These are phyloP conservation scores for Mortierella alpina DNA, from an alignment of 192 early-diverging fungal genomes.

Conservation along the genomic window DNA sequence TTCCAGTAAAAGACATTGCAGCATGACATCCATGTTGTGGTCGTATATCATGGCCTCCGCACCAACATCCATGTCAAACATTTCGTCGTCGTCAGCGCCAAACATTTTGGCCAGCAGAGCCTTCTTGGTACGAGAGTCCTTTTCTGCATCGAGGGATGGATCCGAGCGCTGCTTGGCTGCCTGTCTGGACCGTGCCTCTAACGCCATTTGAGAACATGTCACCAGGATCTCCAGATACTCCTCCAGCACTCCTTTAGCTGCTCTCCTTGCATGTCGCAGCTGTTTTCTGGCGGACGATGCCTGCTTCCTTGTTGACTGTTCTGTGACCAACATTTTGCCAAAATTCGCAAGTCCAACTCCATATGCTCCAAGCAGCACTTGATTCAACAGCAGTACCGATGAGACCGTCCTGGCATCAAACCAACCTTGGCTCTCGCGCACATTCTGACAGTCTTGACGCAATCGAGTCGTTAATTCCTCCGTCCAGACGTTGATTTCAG, in stretches of 20 bases:
- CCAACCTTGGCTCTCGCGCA: constrained; percentile 38
- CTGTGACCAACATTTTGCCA: neutral
- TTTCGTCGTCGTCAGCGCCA: constrained; percentile 19
- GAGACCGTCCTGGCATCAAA: constrained; percentile 26
- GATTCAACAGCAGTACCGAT: constrained; percentile 27
- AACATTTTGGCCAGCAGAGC: constrained; percentile 11
- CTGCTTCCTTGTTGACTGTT: neutral
- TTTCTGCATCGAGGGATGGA: neutral
- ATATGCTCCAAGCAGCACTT: constrained; percentile 31
- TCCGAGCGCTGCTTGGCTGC: neutral
- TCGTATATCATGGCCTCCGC: constrained; percentile 24
- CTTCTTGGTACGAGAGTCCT: constrained; percentile 5
- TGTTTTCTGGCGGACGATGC: neutral
- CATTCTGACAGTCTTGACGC: constrained; percentile 20
- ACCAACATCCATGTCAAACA: constrained; percentile 1
- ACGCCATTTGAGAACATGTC: constrained; percentile 26
- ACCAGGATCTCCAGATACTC: constrained; percentile 31
- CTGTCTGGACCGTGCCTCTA: constrained; percentile 10
- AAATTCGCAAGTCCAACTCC: constrained; percentile 16
- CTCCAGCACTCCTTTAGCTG: constrained; percentile 29
- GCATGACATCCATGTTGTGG: constrained; percentile 25
- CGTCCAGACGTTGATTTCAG: constrained; percentile 25
- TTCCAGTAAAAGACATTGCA: constrained; percentile 38
- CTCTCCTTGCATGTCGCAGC: constrained; percentile 22
- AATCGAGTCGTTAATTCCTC: constrained; percentile 25